These are phyloP conservation scores for Backusella tarrabulga DNA, from an alignment of 192 early-diverging fungal species.

Conservation along the genomic window DNA sequence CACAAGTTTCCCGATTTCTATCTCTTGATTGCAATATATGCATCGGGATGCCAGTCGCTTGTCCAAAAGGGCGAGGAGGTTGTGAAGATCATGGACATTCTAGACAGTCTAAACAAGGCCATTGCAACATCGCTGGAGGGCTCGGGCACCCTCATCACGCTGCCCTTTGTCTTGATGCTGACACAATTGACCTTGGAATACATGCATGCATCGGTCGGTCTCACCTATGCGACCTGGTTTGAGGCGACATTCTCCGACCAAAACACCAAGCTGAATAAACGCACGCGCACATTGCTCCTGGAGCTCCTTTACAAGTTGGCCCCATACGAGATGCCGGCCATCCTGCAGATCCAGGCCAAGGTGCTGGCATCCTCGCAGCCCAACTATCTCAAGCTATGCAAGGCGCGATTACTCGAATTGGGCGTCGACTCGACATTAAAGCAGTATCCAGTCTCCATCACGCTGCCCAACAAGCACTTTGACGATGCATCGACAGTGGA, in stretches of 20 bases:
- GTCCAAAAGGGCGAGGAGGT: not conserved
- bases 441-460: not conserved
- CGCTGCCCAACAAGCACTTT: not conserved
- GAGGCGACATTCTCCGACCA: not conserved
- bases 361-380: not conserved
- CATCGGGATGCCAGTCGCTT: not conserved
- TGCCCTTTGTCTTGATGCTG: not conserved
- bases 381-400: not conserved
- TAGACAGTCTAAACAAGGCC: not conserved
- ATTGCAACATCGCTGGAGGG: not conserved
- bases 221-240: not conserved
- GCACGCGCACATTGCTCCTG: not conserved
- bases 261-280: not conserved
- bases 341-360: conserved; percentile 10
- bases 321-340: not conserved
- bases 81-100: not conserved
- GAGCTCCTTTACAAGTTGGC: not conserved
- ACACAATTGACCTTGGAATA: conserved; percentile 2
- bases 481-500: not conserved
- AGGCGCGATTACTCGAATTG: not conserved
- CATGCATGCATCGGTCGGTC: not conserved
- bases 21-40: not conserved
- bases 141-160: not conserved
- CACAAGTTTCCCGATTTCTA: not conserved
- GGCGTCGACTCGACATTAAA: conserved; percentile 3